Percentiles rank a stretch among this genome's conserved stretches.
Evolutionary conservation across 2,329 filamentous ascomycete species (phyloP).

Genomic region (Pezicula radicicola): DNA sequence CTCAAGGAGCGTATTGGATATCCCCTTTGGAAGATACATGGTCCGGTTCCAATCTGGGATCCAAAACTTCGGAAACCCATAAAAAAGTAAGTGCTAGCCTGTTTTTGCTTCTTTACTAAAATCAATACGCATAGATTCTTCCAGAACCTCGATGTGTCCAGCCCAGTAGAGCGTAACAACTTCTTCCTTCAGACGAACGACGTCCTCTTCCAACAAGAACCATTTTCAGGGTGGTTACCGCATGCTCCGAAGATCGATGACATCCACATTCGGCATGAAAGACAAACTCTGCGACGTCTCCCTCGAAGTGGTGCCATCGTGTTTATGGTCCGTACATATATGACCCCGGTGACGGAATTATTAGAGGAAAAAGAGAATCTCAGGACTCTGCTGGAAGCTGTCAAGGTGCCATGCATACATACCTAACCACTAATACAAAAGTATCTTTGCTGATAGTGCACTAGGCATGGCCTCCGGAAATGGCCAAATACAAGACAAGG

Average conservation of each 20-base stretch:
- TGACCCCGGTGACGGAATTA: conserved; percentile 35
- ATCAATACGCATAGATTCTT: conserved; percentile 34
- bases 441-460: too few relatives aligned
- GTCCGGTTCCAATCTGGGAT: conserved; percentile 43
- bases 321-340: conserved; percentile 41
- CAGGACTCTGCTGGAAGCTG: conserved; percentile 25
- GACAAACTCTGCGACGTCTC: conserved; percentile 42
- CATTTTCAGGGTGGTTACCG: conserved; percentile 17
- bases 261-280: conserved; percentile 41
- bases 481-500: conserved; percentile 37
- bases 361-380: conserved; percentile 13
- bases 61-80: conserved; percentile 37
- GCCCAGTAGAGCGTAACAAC: conserved; percentile 24
- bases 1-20: conserved; percentile 43
- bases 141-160: conserved; percentile 33
- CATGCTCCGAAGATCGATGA: conserved; percentile 25
- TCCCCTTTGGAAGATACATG: conserved; percentile 41
- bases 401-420: conserved; percentile 22
- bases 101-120: not conserved
- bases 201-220: conserved; percentile 26
- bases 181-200: conserved; percentile 17
- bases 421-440: too few relatives aligned
- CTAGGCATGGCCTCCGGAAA: conserved; percentile 34
- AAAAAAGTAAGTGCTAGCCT: conserved; percentile 32
- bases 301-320: conserved; percentile 38